A percentile compares a stretch with the other conserved stretches of the same genome.
These are phyloP conservation scores for Leucoagaricus sp. DNA, from an alignment of 1,284 basidiomycete genomes.

Conservation along the genomic window DNA sequence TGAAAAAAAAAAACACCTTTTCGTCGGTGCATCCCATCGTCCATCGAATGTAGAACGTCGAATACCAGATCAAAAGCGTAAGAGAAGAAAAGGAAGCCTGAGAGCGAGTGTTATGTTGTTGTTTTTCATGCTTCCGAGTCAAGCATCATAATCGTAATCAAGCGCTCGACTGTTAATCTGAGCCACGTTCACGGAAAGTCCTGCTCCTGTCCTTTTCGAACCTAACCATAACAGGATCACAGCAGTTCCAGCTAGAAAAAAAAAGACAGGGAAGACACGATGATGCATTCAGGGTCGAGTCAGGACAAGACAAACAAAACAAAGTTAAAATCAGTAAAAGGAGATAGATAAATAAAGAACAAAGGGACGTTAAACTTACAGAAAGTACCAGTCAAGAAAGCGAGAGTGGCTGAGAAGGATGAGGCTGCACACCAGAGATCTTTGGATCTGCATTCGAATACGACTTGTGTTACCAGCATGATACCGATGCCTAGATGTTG, in stretches of 20 bases:
- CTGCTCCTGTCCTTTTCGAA: no score
- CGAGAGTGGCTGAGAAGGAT: slow-evolving; percentile 30
- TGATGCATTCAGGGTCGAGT: not conserved
- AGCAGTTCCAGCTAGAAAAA: slow-evolving; percentile 24
- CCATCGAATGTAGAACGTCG: no score
- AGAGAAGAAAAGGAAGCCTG: no score
- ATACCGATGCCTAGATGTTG: slow-evolving; percentile 26
- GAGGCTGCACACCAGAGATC: slow-evolving; percentile 32
- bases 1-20: no score
- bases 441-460: slow-evolving; percentile 28
- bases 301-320: no score
- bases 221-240: slow-evolving; percentile 25
- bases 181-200: no score
- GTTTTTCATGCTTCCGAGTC: no score
- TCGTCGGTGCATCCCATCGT: no score
- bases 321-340: slow-evolving; percentile 18
- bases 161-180: no score
- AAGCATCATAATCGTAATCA: no score
- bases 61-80: no score
- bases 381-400: slow-evolving; percentile 30
- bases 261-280: not conserved
- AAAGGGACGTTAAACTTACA: slow-evolving; percentile 21
- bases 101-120: no score
- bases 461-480: slow-evolving; percentile 31
- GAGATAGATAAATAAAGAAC: not conserved